phyloP scores from a whole-genome alignment of 192 early-diverging fungal genomes.

The Umbelopsis sp. region DNA sequence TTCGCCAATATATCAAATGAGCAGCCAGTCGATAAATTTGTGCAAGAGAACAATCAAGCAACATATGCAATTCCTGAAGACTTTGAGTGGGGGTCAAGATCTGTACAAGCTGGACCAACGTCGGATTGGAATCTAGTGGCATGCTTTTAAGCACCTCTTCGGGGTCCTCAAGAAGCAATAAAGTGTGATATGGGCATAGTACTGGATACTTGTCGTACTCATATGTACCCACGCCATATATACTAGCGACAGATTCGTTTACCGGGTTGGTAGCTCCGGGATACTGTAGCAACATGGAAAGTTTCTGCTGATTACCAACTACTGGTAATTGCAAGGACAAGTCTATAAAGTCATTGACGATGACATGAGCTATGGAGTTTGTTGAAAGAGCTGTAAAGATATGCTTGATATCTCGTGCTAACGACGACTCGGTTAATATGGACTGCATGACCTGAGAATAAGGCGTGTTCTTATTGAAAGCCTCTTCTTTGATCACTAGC shows the following conservation, averaged over 20 bases:
- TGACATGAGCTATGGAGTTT: constrained; percentile 59
- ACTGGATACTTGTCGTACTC: constrained; percentile 73
- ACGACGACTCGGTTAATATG: constrained; percentile 57
- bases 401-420: constrained; percentile 64
- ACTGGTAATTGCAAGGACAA: constrained; percentile 70
- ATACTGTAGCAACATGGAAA: constrained; percentile 26
- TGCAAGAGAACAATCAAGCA: constrained; percentile 90
- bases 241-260: constrained; percentile 32
- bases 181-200: constrained; percentile 85
- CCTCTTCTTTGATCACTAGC: constrained; percentile 68
- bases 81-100: constrained; percentile 83
- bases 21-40: constrained; percentile 89
- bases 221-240: constrained; percentile 48
- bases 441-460: constrained; percentile 45
- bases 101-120: constrained; percentile 88
- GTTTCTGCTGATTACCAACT: constrained; percentile 25
- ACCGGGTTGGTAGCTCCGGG: constrained; percentile 36
- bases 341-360: constrained; percentile 79
- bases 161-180: constrained; percentile 83
- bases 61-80: constrained; percentile 78
- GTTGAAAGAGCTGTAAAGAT: constrained; percentile 59
- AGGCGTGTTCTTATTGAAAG: constrained; percentile 37
- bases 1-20: constrained; percentile 92
- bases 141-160: constrained; percentile 78
- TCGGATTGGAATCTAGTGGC: constrained; percentile 80